Conservation (phyloP, 73 alveolate species). For the Blepharisma japonicum region DNA sequence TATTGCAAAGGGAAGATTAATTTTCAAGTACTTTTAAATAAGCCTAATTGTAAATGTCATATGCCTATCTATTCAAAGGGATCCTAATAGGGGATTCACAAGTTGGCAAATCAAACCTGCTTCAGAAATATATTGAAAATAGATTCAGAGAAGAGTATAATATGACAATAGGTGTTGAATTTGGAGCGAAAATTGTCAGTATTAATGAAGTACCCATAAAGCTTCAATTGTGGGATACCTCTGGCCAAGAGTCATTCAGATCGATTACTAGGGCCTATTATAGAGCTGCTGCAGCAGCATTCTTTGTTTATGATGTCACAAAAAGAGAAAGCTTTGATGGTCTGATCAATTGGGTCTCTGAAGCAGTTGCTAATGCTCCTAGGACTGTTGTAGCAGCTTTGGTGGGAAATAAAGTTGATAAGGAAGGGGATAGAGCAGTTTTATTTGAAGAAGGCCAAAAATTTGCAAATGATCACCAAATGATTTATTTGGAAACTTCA, state of each 20-base stretch:
- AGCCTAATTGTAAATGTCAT: too few relatives aligned
- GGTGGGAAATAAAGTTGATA: neutral
- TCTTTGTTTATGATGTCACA: conserved; percentile 40
- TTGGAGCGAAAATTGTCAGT: neutral
- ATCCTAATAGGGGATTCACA: conserved; percentile 42
- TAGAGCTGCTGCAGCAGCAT: conserved; percentile 34
- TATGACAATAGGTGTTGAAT: conserved; percentile 24
- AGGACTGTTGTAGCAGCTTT: neutral
- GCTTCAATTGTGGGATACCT: conserved; percentile 28
- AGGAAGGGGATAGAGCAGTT: neutral
- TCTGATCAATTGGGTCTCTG: conserved; percentile 24
- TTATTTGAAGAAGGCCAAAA: neutral
- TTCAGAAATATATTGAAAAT: conserved; percentile 25
- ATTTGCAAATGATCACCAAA: neutral
- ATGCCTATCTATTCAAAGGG: too few relatives aligned
- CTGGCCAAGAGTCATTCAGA: conserved; percentile 44
- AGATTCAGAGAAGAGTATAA: conserved; percentile 30
- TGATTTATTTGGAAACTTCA: neutral
- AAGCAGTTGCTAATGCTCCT: too few relatives aligned
- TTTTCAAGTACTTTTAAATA: too few relatives aligned
- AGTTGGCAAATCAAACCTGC: conserved; percentile 37
- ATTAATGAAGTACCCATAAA: neutral
- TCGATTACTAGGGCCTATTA: conserved; percentile 40
- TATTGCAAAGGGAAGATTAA: too few relatives aligned
- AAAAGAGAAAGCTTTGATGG: conserved; percentile 24